Evolutionary conservation across 805 yeast genomes (phyloP), one percentile per base, ranked within the genome.

Genomic region (Saccharomyces paradoxus): DNA sequence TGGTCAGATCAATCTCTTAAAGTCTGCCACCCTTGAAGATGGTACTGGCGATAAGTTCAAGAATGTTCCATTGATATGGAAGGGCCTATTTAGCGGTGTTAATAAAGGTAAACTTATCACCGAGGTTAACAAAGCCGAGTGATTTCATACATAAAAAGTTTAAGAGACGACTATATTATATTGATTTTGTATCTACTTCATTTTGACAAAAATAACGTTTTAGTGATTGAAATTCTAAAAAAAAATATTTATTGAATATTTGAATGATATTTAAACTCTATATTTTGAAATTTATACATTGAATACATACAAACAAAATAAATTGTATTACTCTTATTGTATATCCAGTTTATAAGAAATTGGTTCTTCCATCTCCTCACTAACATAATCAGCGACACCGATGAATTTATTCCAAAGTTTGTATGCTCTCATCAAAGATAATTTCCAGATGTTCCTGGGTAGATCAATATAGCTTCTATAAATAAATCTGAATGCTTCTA

Each of bases 351-450:
- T 61, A 53, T 65, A 64, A 7, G 54, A 56, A 22, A 49, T 50
- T 26, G 64, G 60, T 46, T 64, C 58, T 13, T 59, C 56, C 5
- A 58, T 64, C 29, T 56, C 63, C 49, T 68, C 71, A 26, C 50
- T 59, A 14, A 64, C 53, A 50, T 63, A 60, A 46, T 69, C 67
- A 22, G 77, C 56, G 28, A 68, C 78, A n/a, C 96, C 96, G 54
- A 89, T 77, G 65, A 89, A 87, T 41, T 67, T 67, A 63, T 86
- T 83, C 97, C 97, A 92, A 67, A 80, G 76, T 44, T 75, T 72
- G 55, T 77, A 78, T 41, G 80, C 49, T 56, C 82, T 74, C 53
- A 76, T 72, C 50, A 89, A 59, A 9, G 71, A 59, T 53, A 81
- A 59, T 41, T 79, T 77, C 71, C 78, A 81, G 1, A 87, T 46